Evolutionary conservation across 108 stramenopile species (phyloP), one percentile per base, ranked within the genome.

Genomic region (Stephanodiscus minutulus): DNA sequence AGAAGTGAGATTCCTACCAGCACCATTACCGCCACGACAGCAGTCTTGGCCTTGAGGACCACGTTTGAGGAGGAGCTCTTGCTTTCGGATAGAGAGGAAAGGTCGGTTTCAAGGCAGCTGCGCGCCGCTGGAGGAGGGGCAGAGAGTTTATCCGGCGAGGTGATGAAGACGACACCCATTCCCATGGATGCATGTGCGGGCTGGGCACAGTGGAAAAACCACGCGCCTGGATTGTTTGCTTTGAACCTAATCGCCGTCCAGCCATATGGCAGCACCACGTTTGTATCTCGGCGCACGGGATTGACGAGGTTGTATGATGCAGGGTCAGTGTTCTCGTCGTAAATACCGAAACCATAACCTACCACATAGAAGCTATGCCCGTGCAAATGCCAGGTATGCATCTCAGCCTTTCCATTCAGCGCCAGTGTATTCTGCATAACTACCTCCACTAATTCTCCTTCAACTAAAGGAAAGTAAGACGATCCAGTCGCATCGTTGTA

Each of bases 341-440:
- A 82, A 8, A 41, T 64, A 13, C 81, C 81, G 48, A 47, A 28
- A 25, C 81, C 81, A n/a, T 11, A 43, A 8, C 81, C 81, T 9
- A 82, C 66, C 29, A 82, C 81, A 13, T 70, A 82, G 48, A 82
- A 77, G n/a, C 50, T 24, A 61, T 82, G 76, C 0, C 81, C 81
- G 52, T 82, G 81, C 43, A 82, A 36, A 48, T 82, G 81, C 75
- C 75, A 82, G 4, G 56, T 31, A 62, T 82, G 81, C 48, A 82
- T 72, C 35, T 82, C 81, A 10, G 81, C 70, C 24, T 59, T 74
- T 17, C 48, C 74, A 63, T 81, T 81, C 27, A 74, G 27, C 6
- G 74, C 67, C 35, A 54, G 11, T 10, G 67, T 58, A 69, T 76
- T 76, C 20, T 76, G 74, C 57, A 76, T 2, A 5, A 76, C 67